Conservation (phyloP, 768 basidiomycete species). For the Xanthoconium purpureum region DNA sequence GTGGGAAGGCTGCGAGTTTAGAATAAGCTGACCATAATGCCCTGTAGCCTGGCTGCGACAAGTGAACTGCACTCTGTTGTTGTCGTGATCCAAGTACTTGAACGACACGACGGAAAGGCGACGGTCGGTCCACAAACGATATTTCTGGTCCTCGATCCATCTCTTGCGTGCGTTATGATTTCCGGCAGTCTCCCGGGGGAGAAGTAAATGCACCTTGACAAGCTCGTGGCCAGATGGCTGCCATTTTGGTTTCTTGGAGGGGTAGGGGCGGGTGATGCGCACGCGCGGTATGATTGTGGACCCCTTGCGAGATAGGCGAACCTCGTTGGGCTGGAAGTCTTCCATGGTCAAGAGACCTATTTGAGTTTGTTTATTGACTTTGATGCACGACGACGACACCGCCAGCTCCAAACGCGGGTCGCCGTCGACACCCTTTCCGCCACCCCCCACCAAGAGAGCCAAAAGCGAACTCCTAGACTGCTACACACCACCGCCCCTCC, state of each 20-base stretch:
- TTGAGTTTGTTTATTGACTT: conserved; percentile 25
- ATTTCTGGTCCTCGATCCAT: conserved; percentile 16
- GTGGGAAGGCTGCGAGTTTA: not conserved
- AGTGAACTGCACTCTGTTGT: conserved; percentile 8
- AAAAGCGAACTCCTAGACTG: not conserved
- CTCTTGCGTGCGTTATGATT: conserved; percentile 3
- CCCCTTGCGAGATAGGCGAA: conserved; percentile 36
- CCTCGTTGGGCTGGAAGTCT: conserved; percentile 40
- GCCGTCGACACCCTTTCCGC: conserved; percentile 1
- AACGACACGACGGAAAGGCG: conserved; percentile 11
- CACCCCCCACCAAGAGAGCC: not conserved
- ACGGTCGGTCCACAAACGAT: not conserved
- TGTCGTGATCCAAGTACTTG: conserved; percentile 2
- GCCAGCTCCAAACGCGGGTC: conserved; percentile 10
- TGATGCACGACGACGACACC: conserved; percentile 14
- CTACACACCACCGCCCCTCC: conserved; percentile 15
- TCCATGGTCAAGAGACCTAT: conserved; percentile 24
- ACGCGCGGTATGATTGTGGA: conserved; percentile 28
- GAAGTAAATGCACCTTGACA: conserved; percentile 1
- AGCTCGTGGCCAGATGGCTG: not conserved
- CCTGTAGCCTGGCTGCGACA: not conserved
- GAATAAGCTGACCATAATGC: conserved; percentile 1
- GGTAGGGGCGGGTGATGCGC: conserved; percentile 1
- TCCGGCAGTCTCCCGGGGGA: conserved; percentile 10
- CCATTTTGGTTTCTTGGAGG: conserved; percentile 3